Base-by-base conservation (phyloP, 495 filamentous ascomycete genomes). In the Podospora pseudoanserina region DNA sequence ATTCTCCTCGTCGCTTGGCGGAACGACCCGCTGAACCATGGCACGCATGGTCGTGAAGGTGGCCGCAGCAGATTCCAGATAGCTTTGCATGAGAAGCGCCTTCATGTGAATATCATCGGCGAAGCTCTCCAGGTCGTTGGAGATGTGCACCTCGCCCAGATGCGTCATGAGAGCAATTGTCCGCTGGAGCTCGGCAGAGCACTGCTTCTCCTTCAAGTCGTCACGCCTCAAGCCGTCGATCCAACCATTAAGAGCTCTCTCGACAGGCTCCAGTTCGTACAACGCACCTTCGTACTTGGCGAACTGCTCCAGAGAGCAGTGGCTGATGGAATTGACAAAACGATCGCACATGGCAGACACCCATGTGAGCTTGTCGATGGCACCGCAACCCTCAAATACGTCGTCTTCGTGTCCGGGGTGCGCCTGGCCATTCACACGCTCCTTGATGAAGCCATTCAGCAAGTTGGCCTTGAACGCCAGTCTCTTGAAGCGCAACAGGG, bases 201-300 rank as follows among this genome's bases (percentile, higher is more conserved):
- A 91, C 64, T 92, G 89, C 72, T 89, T 87, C 79, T 91, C 88
- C 74, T 93, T 92, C n/a, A 98, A 76, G 65, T 97, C 94, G 71
- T 97, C 93, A 63, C 88, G 88, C 68, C 91, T 88, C 61, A 97
- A 74, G 2, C 84, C 85, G 55, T 97, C 93, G 69, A 98, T 89
- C 89, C 94, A 97, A 32, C 86, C 87, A 72, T 97, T 96, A 54
- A 98, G 78, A 1, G 92, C 91, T 49, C 92, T 84, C 78, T 99
- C 95, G 16, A 98, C 93, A 3, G 94, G 94, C 75, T 97, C 93
- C 69, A 98, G 83, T 74, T 98, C 95, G 72, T 94, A 92, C 58
- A 94, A 76, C 6, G 93, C 90, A 32, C 85, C 88, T 71, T 92
- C 90, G 70, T 90, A 92, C 67, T 80, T 86, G 59, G 79, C 82